These are phyloP conservation scores for Mycogone perniciosa DNA, from an alignment of 2,329 filamentous ascomycete genomes.

Conservation along the genomic window DNA sequence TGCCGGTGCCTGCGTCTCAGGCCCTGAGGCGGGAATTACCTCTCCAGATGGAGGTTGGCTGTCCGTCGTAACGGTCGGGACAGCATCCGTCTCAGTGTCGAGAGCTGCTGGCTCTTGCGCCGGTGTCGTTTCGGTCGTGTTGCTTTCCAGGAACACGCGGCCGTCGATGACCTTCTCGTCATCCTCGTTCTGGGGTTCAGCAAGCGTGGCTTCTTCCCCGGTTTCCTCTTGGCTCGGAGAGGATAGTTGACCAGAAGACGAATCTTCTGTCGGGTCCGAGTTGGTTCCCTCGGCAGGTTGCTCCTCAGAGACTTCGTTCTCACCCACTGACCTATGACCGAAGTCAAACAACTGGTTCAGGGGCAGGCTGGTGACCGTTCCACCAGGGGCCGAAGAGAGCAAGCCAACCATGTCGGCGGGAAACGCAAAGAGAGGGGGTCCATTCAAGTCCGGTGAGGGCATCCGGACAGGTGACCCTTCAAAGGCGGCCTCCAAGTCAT, in stretches of 20 bases:
- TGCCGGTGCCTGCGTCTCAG: neutral
- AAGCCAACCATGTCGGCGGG: constrained; percentile 7
- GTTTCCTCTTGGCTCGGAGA: too few species aligned
- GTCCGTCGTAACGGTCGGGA: constrained; percentile 4
- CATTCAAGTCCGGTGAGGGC: constrained; percentile 6
- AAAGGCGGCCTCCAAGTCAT: constrained; percentile 7
- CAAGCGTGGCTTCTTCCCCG: too few species aligned
- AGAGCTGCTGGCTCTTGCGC: constrained; percentile 10
- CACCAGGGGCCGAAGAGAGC: neutral
- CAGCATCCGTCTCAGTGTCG: constrained; percentile 4
- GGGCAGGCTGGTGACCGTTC: constrained; percentile 3
- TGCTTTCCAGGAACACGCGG: too few species aligned
- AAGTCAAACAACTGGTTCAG: constrained; percentile 10
- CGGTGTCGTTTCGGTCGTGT: constrained; percentile 1
- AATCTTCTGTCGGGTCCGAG: neutral
- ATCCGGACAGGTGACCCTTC: neutral
- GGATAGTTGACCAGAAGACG: neutral
- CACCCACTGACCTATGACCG: constrained; percentile 1
- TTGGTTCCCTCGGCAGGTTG: neutral
- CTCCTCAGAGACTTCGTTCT: constrained; percentile 7
- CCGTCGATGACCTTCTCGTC: neutral
- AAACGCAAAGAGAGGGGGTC: constrained; percentile 4
- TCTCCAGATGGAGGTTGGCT: constrained; percentile 1
- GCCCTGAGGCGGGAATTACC: constrained; percentile 4
- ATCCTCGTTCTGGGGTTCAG: neutral